Base-by-base conservation (phyloP, 176 grass and related monocot species). In the Oropetium thomaeum region DNA sequence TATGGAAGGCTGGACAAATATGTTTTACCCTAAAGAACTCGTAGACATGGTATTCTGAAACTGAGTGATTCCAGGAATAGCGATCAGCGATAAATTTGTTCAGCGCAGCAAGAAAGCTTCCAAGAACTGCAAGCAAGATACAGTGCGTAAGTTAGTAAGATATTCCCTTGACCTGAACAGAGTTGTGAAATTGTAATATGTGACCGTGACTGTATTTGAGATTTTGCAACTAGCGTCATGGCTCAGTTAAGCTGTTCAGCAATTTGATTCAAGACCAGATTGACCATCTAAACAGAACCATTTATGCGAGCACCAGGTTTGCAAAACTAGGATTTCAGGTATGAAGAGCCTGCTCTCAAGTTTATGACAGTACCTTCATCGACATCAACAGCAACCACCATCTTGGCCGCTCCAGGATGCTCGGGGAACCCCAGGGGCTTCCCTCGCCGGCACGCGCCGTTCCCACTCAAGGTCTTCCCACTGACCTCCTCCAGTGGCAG, bases 331-430 rank as follows among this genome's bases (percentile, higher is more conserved):
- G 14, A 45, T 79, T 8, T 7, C 10, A 39, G 22, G 79, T 15
- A 73, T 49, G 55, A 62, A 22, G 16, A 80, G 5, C 17, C 4
- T 15, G 70, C 10, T 58, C 16, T 25, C 3, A 16, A 0, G 41
- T 30, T 48, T 67, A 64, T 54, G 49, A 22, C 39, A 65, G 63
- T 87, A 95, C 96, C 89, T 98, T 98, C 96, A 90, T 92, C 96
- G 2, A 99, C 96, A 88, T 99, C 96, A 68, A 99, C 96, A 45
- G 96, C 96, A 59, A 99, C 89, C 49, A 92, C 89, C 89, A 99
- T 82, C 69, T 95, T 99, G 32, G 88, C 30, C 7, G 73, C 58
- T 8, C 9, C 55, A 0, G 47, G 2, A 15, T 79, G 70, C 37
- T 87, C 71, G 1, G 89, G 81, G 31, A 86, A 89, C 49, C 64